phyloP scores from a whole-genome alignment of 805 yeast species.

The Wickerhamomyces alni region DNA sequence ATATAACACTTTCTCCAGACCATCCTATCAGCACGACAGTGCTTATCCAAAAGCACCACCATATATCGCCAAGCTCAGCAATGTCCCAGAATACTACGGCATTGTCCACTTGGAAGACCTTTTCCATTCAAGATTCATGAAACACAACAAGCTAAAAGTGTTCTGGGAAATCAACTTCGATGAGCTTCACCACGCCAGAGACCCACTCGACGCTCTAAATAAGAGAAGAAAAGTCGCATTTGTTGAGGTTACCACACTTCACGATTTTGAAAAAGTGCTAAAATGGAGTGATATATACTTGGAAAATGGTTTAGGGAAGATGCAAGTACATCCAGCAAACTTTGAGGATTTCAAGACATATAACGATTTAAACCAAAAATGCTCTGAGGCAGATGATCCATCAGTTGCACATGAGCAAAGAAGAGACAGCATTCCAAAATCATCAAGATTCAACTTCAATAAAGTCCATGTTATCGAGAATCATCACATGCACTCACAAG shows the following conservation, averaged over 20 bases:
- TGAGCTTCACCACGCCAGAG: slow-evolving; percentile 24
- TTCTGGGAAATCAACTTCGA: slow-evolving; percentile 45
- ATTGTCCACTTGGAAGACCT: slow-evolving; percentile 50
- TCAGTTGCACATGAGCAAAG: slow-evolving; percentile 8
- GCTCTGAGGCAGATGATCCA: slow-evolving; percentile 20
- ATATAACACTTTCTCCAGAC: background rate
- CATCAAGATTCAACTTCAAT: background rate
- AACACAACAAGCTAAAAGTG: slow-evolving; percentile 52
- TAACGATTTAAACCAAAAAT: slow-evolving; percentile 18
- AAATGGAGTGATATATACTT: slow-evolving; percentile 59
- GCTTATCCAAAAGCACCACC: slow-evolving; percentile 38
- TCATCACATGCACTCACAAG: too few species aligned
- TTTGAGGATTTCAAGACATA: slow-evolving; percentile 19
- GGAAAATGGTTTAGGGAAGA: slow-evolving; percentile 29
- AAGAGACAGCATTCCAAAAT: background rate
- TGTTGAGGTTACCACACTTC: slow-evolving; percentile 47
- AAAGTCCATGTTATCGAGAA: background rate
- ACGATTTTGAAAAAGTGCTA: slow-evolving; percentile 49
- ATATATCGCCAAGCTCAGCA: slow-evolving; percentile 55
- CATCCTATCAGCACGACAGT: background rate
- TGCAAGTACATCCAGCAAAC: slow-evolving; percentile 21
- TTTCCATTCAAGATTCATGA: slow-evolving; percentile 56
- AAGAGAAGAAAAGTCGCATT: slow-evolving; percentile 52
- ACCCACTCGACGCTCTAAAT: slow-evolving; percentile 17
- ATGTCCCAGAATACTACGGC: slow-evolving; percentile 51